Base-by-base conservation (phyloP, 2,329 filamentous ascomycete genomes). In the Lomentospora prolificans region DNA sequence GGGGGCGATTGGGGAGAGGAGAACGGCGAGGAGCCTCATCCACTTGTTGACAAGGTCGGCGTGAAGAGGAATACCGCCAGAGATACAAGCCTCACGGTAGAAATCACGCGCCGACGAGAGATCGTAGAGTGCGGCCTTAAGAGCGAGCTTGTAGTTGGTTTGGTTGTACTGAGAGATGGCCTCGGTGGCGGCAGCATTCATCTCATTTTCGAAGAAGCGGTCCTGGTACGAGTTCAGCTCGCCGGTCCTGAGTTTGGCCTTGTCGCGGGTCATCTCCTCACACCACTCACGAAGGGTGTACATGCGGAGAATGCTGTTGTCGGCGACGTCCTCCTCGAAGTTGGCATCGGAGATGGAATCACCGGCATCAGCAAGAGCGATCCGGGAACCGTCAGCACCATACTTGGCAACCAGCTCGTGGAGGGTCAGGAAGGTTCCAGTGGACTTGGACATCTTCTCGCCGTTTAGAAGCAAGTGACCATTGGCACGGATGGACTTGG, bases 401-500 rank as follows among this genome's bases (percentile, higher is more conserved):
- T 94, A 99, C 70, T 99, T 99, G 63, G 85, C 80, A 12, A 92
- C 86, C 28, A 91, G 81, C 60, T 96, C 89, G 55, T 85, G 81
- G 54, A 97, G 77, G 9, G 94, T 97, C 69, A 99, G 79, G 77
- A 99, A 99, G 75, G 97, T 99, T 60, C 94, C 94, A 0, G 91
- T 96, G 55, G 87, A 92, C 77, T 99, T 99, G 69, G 85, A 87
- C 94, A 99, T 99, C 81, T 99, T 99, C 69, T 96, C 89, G 52
- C 92, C 92, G 69, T 99, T 99, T 61, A 99, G 78, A 70, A 95
- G 83, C 65, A 97, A 74, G 72, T 97, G 92, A 1, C 94, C 94
- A 67, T 99, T 99, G 60, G 88, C 85, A 61, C 94, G 87, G 61
- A 97, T 80, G 60, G 85, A 85, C 53, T 80, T 81, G 9, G 94